Evolutionary conservation across 371 early-diverging fungal species (phyloP).

Genomic region (Dichotomocladium elegans): DNA sequence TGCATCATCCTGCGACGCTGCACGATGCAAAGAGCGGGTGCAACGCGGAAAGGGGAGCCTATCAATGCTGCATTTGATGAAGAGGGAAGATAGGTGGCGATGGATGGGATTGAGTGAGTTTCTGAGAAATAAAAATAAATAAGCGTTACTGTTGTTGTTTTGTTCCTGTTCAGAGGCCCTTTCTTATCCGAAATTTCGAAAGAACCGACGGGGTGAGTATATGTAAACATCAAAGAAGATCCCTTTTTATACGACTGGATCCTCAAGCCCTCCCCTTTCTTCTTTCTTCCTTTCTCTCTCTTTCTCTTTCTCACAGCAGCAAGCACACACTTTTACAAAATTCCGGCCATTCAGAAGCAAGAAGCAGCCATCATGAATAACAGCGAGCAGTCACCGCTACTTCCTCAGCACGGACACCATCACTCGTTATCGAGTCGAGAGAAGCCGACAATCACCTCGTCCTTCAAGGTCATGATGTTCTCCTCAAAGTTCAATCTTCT

Average conservation of each 20-base stretch:
- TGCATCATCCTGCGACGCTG: too few relatives aligned
- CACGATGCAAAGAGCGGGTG: too few relatives aligned
- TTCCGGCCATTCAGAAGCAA: too few relatives aligned
- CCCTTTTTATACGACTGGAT: not conserved
- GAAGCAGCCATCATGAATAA: not conserved
- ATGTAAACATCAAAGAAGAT: conserved; percentile 1
- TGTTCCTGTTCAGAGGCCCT: not conserved
- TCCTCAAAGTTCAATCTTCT: conserved; percentile 64
- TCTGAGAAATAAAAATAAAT: too few relatives aligned
- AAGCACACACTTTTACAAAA: too few relatives aligned
- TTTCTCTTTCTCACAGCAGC: not conserved
- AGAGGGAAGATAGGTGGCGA: too few relatives aligned
- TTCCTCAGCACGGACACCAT: not conserved
- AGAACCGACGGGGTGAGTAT: not conserved
- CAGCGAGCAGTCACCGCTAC: conserved; percentile 7
- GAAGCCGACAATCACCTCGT: conserved; percentile 25
- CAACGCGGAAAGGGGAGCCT: too few relatives aligned
- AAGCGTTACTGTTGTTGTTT: not conserved
- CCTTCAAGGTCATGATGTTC: conserved; percentile 21
- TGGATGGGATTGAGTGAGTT: too few relatives aligned
- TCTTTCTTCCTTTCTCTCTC: not conserved
- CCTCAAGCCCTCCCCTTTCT: not conserved
- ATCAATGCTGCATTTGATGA: too few relatives aligned
- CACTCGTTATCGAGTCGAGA: not conserved
- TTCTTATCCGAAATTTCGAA: conserved; percentile 6